Percentiles rank a stretch among this genome's conserved stretches.
phyloP scores from a whole-genome alignment of 2,329 filamentous ascomycete species.

The Aspergillus neoniger region DNA sequence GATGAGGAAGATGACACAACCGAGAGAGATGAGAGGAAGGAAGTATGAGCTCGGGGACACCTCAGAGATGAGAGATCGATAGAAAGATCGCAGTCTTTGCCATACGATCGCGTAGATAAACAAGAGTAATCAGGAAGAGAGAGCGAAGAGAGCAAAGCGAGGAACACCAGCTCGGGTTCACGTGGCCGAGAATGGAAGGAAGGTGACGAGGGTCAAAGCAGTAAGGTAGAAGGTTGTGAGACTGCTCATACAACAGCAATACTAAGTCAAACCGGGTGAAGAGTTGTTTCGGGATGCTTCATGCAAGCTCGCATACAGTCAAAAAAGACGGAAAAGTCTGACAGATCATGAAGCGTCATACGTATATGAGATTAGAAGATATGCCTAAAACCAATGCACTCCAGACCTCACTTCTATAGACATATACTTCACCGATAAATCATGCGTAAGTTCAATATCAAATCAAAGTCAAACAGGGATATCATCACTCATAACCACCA shows the following conservation, averaged over 20 bases:
- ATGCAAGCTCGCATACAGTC: no score
- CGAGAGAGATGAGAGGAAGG: background rate
- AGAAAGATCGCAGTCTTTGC: background rate
- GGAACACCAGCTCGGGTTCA: no score
- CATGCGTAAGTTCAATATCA: conserved; percentile 3
- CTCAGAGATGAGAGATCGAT: background rate
- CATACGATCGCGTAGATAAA: no score
- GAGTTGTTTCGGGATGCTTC: no score
- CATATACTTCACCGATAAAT: conserved; percentile 4
- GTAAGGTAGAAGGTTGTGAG: background rate
- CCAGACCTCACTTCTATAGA: conserved; percentile 12
- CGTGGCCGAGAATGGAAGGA: background rate
- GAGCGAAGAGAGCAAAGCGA: background rate
- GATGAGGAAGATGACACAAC: background rate
- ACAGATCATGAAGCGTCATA: background rate
- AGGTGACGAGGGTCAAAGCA: background rate
- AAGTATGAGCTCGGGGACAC: background rate
- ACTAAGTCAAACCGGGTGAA: no score
- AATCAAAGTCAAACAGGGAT: conserved; percentile 23
- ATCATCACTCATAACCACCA: conserved; percentile 37
- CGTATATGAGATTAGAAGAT: background rate
- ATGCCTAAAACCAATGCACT: conserved; percentile 5
- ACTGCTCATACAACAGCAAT: no score
- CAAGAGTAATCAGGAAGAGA: background rate
- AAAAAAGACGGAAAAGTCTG: no score